Evolutionary conservation across 225 moss, liverwort and hornwort genomes (phyloP), one percentile per base, ranked within the genome.

Genomic region (Anthoceros angustus): DNA sequence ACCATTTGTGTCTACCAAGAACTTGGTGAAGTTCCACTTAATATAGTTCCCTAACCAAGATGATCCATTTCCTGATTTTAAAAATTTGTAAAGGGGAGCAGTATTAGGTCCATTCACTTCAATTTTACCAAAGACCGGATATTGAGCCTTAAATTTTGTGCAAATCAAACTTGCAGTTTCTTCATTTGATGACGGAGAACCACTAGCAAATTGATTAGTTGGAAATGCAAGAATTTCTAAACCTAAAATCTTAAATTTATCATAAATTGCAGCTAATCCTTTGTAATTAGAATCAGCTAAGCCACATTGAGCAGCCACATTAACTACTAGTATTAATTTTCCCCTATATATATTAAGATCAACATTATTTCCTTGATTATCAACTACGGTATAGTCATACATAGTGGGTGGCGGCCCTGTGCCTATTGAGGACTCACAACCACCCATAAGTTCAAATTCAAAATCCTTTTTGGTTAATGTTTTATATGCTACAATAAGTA

Each of bases 21-120:
- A 90, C 79, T 95, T 95, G 11, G 73, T 83, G 16, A 95, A 95
- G 63, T 95, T 95, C 94, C 94, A 95, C 80, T 90, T 95, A n/a
- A 95, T 90, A 74, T 72, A 80, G 69, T 85, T 74, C 20, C 94
- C 94, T 63, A 95, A 77, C n/a, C 55, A 55, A 63, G 90, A 43
- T 70, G 86, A 84, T 43, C 88, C 86, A 81, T 95, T 90, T 67
- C 81, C 77, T 66, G 81, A 61, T 73, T 95, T 95, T 74, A 95
- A 70, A 74, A 76, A 95, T 71, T 82, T 77, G 77, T 85, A 95
- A 9, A 95, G 50, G 9, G 94, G 90, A 10, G 88, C 86, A 61
- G 84, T 83, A 25, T 85, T 80, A 64, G 86, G 77, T 9, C 94
- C 94, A 65, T 94, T 94, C 10, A 94, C 94, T 39, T 90, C 75